These are phyloP conservation scores for Excoecaria agallocha DNA, from an alignment of 345 rosid genomes.

Conservation along the genomic window DNA sequence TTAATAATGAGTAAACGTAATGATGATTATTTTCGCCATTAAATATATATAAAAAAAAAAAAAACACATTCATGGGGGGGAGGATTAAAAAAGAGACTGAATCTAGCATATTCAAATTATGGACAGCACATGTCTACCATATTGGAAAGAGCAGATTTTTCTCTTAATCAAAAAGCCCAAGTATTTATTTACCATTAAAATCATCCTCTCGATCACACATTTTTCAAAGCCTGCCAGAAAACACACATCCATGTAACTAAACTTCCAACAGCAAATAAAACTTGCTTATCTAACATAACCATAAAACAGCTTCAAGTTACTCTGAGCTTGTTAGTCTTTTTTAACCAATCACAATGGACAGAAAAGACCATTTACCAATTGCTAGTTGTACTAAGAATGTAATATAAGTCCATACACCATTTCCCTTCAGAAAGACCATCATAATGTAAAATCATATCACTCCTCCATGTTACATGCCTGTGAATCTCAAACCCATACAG, in stretches of 20 bases:
- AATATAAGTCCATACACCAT: background rate
- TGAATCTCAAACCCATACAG: background rate
- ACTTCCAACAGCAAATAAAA: background rate
- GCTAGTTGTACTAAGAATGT: background rate
- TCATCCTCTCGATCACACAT: background rate
- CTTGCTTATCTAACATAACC: background rate
- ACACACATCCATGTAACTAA: background rate
- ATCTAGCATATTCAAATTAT: too few species aligned
- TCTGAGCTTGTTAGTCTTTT: background rate
- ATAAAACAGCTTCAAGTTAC: background rate
- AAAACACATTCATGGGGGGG: too few species aligned
- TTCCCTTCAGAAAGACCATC: background rate
- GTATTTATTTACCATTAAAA: background rate
- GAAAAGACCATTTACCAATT: background rate
- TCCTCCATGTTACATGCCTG: background rate
- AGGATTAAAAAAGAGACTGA: too few species aligned
- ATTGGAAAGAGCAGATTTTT: background rate
- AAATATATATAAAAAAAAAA: too few species aligned
- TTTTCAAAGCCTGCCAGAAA: background rate
- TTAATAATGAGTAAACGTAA: too few species aligned
- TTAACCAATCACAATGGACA: background rate
- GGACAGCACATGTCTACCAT: background rate
- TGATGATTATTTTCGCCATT: too few species aligned
- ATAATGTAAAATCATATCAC: background rate
- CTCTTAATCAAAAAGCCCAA: background rate